Base-by-base conservation (phyloP, 768 basidiomycete genomes). In the Asterophora parasitica region DNA sequence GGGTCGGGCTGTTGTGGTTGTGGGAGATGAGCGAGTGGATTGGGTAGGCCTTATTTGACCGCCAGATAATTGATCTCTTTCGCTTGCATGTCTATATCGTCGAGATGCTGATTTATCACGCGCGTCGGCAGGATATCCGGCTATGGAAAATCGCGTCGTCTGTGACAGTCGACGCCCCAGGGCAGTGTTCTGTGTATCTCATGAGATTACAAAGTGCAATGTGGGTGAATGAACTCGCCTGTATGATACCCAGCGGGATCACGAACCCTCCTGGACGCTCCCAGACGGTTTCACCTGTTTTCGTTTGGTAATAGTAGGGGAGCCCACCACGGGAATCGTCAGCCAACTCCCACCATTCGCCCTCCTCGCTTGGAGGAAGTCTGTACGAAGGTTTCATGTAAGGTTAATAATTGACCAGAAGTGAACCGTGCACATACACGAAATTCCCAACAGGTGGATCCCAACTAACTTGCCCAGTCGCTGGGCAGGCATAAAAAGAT, bases 281-380 rank as follows among this genome's bases (percentile, higher is more conserved):
- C 93, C 93, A 97, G 30, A 90, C 85, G 1, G 93, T 95, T 58
- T 90, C 86, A 1, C 86, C 85, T 1, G 89, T 85, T 65, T 91
- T 85, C 8, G 92, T 96, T 59, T 94, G 92, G 67, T 95, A 94
- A 67, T 92, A 97, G 64, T 97, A 97, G 3, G 88, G 82, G 47
- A 92, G 71, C 26, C 89, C 89, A 37, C 83, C 86, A 43, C 90
- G 77, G 37, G 83, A 79, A 31, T 91, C 87, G 62, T 97, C 93
- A 37, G 74, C 74, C 50, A 96, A 76, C 65, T 96, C 93, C 93
- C 93, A 97, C 92, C 93, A 96, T 63, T 95, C 92, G 34, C 93
- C 92, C 36, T 88, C 82, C 4, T 79, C 75, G 55, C 75, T 87
- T 4, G 90, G 87, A 39, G 93, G 93, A 37, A 94, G 72, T 41